Base-by-base conservation (phyloP, 2,329 filamentous ascomycete species). In the Trichoderma koningiopsis region DNA sequence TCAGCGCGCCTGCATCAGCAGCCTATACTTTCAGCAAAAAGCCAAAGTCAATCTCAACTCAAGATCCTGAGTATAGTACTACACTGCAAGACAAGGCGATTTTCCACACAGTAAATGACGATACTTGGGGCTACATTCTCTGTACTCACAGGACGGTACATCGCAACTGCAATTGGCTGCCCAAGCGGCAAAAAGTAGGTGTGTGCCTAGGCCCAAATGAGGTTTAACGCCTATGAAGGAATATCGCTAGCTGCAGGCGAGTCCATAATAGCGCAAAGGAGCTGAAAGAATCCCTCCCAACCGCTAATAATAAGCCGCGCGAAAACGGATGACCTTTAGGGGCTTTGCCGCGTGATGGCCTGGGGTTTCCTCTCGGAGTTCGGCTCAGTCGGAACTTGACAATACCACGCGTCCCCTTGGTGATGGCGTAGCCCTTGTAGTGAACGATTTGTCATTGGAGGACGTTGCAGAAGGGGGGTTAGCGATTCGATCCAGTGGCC, bases 341-440 rank as follows among this genome's bases (percentile, higher is more conserved):
- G 65, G 63, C 37, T 66, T 68, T 68, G 57, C 65, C 65, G 65
- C 57, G 56, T 40, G 33, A 61, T 55, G 57, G n/a, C 24, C 33
- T 68, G 19, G 33, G 35, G 49, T 35, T 52, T 64, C 40, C 31
- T 67, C 40, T 67, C 64, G 64, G 64, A 67, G 40, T 67, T 67
- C 64, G 64, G 64, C 64, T 67, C 29, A 52, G 64, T 67, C 64
- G 64, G 64, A 59, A 67, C 53, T 33, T 27, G 64, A 43, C 19
- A 58, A 49, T 58, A 37, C 64, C 24, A 58, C 29, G 37, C 64
- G 57, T 66, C 29, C 55, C 58, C 31, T n/a, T 19, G 8, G n/a
- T 55, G 35, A 52, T n/a, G 49, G 19, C 52, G 27, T 57, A 43
- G 19, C 35, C 52, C 27, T 27, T 5, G 55, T 29, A 59, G 43